Conservation (phyloP, 495 filamentous ascomycete species). For the Bryoglossum gracile region DNA sequence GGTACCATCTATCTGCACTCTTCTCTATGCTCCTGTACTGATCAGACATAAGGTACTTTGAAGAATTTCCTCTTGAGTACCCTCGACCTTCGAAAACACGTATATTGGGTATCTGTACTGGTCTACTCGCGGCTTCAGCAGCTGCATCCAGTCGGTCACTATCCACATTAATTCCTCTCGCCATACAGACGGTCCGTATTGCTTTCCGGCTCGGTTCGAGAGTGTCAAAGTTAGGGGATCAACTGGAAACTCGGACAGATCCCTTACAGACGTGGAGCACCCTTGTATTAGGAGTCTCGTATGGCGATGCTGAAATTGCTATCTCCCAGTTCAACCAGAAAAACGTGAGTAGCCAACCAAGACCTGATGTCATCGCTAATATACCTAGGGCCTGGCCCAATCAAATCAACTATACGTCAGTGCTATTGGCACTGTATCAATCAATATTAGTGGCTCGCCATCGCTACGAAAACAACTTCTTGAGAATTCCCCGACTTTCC, state of each 20-base stretch:
- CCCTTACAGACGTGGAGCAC: conserved; percentile 50
- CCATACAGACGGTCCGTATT: conserved; percentile 62
- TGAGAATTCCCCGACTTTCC: conserved; percentile 28
- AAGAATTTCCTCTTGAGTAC: conserved; percentile 41
- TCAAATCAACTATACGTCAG: conserved; percentile 64
- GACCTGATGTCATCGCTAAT: background rate
- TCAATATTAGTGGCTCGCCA: conserved; percentile 75
- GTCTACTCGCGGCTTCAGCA: conserved; percentile 63
- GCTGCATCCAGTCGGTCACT: conserved; percentile 61
- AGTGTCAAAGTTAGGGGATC: conserved; percentile 44
- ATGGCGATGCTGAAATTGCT: conserved; percentile 37
- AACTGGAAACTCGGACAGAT: conserved; percentile 45
- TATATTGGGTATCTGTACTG: conserved; percentile 62
- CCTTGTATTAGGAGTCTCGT: conserved; percentile 38
- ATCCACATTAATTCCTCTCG: conserved; percentile 59
- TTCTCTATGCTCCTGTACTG: background rate
- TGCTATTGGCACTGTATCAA: conserved; percentile 56
- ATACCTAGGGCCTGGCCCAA: conserved; percentile 45
- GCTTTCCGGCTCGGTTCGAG: conserved; percentile 64
- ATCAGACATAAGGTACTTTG: conserved; percentile 31
- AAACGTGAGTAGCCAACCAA: conserved; percentile 30
- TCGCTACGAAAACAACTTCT: conserved; percentile 52
- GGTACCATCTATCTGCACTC: conserved; percentile 47
- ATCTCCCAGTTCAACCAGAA: conserved; percentile 44
- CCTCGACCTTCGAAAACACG: conserved; percentile 37